phyloP scores from a whole-genome alignment of 305 asterid species.

The Fraxinus sp. region DNA sequence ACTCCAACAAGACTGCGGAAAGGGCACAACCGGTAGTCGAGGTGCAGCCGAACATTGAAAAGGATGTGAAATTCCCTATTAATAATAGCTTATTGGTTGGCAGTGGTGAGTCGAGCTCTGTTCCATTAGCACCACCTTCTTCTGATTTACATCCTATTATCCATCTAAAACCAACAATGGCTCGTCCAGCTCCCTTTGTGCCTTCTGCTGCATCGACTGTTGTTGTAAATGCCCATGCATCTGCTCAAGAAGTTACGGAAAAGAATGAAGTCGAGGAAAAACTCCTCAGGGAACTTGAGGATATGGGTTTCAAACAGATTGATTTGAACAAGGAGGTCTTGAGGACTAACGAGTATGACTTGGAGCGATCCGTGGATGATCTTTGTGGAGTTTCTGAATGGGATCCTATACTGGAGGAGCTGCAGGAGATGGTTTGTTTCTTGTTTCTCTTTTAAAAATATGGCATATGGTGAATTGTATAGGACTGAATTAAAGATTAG shows the following conservation, averaged over 20 bases:
- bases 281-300: conserved; percentile 63
- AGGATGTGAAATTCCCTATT: conserved; percentile 68
- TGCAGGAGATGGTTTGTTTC: conserved; percentile 68
- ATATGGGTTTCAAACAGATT: conserved; percentile 74
- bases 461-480: neutral
- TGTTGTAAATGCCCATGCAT: conserved; percentile 19
- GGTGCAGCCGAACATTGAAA: conserved; percentile 40
- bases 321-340: conserved; percentile 73
- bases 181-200: conserved; percentile 5
- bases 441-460: neutral
- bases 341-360: conserved; percentile 63
- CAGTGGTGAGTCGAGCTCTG: conserved; percentile 31
- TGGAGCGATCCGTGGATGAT: conserved; percentile 63
- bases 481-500: neutral
- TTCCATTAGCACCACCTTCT: conserved; percentile 29
- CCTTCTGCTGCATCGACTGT: conserved; percentile 4
- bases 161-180: conserved; percentile 32
- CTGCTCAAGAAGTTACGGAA: conserved; percentile 25
- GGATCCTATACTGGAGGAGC: conserved; percentile 81
- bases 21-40: conserved; percentile 31
- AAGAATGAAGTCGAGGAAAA: conserved; percentile 43
- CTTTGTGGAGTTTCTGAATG: conserved; percentile 73
- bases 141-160: conserved; percentile 44
- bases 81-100: conserved; percentile 70
- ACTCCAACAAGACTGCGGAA: conserved; percentile 28